Evolutionary conservation across 2,329 filamentous ascomycete genomes (phyloP), one percentile per base, ranked within the genome.

Genomic region (Akanthomyces muscarius): DNA sequence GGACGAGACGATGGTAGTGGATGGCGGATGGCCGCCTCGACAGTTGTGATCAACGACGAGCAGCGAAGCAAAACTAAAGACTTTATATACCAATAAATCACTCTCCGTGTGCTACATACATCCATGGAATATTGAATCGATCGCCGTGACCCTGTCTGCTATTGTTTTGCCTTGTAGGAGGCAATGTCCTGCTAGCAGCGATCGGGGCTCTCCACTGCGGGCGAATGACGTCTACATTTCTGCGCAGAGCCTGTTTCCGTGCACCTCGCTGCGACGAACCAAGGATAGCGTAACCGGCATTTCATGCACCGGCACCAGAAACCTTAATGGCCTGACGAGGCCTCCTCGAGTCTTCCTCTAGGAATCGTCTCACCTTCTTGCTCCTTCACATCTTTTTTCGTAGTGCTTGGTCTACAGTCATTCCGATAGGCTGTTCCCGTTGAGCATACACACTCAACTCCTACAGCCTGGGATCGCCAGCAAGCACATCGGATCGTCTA

Each of bases 221-320:
- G 18, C 16, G 47, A 54, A 61, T 61, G 58, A 61, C 58, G 58
- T 61, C 41, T 61, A 54, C 58, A 61, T 28, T 54, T 59, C 45
- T 50, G 33, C 50, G 5, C 21, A 42, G 3, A 41, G 45, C 57
- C 48, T 52, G 57, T 60, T 60, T 60, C 57, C 10, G 47, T 21
- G 8, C 41, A 59, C 30, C 56, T 59, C 21, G 14, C 21, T 28
- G n/a, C 4, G 53, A 45, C 14, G 53, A 23, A 21, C 44, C 55
- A 48, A 52, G 57, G 47, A 52, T 60, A 59, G 28, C 45, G 45
- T 42, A 42, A 48, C 55, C 55, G 28, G 28, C 54, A 38, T 44
- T 48, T 48, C 55, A 59, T 41, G 28, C n/a, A 13, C 21, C 33
- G n/a, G 56, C 30, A 7, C 5, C 44, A n/a, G 55, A 28, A 50